phyloP scores from a whole-genome alignment of 805 yeast genomes.

The Torulaspora franciscae region DNA sequence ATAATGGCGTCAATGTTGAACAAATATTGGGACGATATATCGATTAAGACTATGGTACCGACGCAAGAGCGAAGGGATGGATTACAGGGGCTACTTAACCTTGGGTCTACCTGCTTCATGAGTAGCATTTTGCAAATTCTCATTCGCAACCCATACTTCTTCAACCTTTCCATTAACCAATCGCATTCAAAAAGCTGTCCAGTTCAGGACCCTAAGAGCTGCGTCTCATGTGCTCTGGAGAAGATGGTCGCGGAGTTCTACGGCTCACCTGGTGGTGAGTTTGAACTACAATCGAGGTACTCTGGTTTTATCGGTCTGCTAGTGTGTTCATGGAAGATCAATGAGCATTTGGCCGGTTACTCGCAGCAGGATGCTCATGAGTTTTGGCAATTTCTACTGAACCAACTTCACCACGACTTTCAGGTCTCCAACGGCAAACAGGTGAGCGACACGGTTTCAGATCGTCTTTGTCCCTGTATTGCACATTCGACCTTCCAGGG shows the following conservation, averaged over 20 bases:
- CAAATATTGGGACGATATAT: slow-evolving; percentile 29
- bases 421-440: slow-evolving; percentile 16
- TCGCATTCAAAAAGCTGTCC: slow-evolving; percentile 30
- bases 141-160: slow-evolving; percentile 83
- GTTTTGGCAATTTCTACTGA: slow-evolving; percentile 85
- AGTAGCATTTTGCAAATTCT: slow-evolving; percentile 85
- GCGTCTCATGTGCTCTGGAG: slow-evolving; percentile 84
- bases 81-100: slow-evolving; percentile 78
- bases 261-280: slow-evolving; percentile 41
- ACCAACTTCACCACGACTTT: slow-evolving; percentile 63
- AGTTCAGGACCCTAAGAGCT: slow-evolving; percentile 35
- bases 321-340: slow-evolving; percentile 82
- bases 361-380: slow-evolving; percentile 99
- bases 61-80: slow-evolving; percentile 60
- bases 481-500: slow-evolving; percentile 84
- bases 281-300: slow-evolving; percentile 43
- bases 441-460: slow-evolving; percentile 8
- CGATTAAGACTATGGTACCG: slow-evolving; percentile 24
- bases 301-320: slow-evolving; percentile 74
- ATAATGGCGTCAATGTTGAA: slow-evolving; percentile 20
- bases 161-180: slow-evolving; percentile 63
- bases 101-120: slow-evolving; percentile 98
- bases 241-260: slow-evolving; percentile 70
- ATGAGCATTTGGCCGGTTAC: slow-evolving; percentile 85
- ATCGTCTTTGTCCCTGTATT: slow-evolving; percentile 59